These are phyloP conservation scores for Pezicula carpinea DNA, from an alignment of 2,329 filamentous ascomycete genomes.

Conservation along the genomic window DNA sequence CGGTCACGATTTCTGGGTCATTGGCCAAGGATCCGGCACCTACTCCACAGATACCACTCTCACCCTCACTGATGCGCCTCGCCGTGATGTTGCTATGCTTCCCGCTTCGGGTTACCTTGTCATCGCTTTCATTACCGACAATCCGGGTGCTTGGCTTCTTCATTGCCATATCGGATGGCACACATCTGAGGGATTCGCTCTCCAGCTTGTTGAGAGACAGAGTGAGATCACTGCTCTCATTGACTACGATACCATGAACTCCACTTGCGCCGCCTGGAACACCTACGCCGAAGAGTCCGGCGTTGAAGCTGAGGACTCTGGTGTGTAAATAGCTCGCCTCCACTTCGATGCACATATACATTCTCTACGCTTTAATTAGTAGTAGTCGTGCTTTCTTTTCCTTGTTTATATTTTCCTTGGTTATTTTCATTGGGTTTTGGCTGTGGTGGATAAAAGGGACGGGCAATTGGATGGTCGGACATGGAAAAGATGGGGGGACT, in stretches of 20 bases:
- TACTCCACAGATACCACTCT: not conserved
- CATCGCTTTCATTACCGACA: conserved; percentile 8
- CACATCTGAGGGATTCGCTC: conserved; percentile 42
- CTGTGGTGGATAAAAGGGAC: too few relatives aligned
- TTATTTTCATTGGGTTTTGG: too few relatives aligned
- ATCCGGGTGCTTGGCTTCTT: conserved; percentile 7
- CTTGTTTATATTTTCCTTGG: too few relatives aligned
- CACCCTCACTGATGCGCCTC: conserved; percentile 35
- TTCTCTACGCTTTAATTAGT: too few relatives aligned
- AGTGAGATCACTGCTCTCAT: conserved; percentile 13
- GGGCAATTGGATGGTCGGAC: too few relatives aligned
- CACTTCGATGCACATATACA: too few relatives aligned
- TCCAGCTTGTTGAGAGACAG: conserved; percentile 39
- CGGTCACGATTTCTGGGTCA: conserved; percentile 40
- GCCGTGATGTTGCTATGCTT: conserved; percentile 45
- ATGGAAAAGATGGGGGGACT: too few relatives aligned
- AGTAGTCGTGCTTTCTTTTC: too few relatives aligned
- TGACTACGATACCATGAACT: conserved; percentile 22
- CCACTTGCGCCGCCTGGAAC: conserved; percentile 20
- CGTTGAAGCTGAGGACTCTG: conserved; percentile 17
- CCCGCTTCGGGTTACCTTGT: conserved; percentile 9
- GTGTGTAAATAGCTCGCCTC: conserved; percentile 9
- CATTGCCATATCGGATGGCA: conserved; percentile 40
- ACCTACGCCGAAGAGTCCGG: conserved; percentile 18
- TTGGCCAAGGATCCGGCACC: conserved; percentile 39